Evolutionary conservation across 805 yeast species (phyloP).

Genomic region (Monosporozyma servazzii): DNA sequence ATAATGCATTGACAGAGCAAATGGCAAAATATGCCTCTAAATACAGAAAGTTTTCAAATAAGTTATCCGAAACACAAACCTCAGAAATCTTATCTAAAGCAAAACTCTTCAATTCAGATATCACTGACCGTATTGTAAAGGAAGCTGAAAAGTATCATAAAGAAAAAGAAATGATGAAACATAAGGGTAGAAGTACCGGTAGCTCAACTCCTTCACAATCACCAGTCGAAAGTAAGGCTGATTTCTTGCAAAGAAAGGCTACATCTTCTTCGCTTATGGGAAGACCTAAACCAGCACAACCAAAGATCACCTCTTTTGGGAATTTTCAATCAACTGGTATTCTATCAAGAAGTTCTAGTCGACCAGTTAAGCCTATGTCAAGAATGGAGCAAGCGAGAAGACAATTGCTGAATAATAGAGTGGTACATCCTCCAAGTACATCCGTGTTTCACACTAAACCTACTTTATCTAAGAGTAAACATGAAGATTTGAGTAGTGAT

Average conservation of each 20-base stretch:
- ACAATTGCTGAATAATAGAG: conserved; percentile 23
- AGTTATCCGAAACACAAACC: conserved; percentile 57
- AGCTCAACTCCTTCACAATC: conserved; percentile 6
- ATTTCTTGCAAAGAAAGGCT: conserved; percentile 27
- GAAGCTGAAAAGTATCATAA: conserved; percentile 34
- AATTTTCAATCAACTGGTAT: conserved; percentile 25
- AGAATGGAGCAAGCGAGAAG: conserved; percentile 34
- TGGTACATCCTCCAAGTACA: conserved; percentile 40
- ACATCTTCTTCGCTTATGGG: conserved; percentile 22
- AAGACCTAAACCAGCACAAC: conserved; percentile 26
- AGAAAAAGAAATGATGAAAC: conserved; percentile 18
- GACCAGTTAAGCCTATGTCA: conserved; percentile 25
- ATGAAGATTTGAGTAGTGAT: conserved; percentile 28
- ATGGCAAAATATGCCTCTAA: conserved; percentile 58
- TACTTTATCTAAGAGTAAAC: conserved; percentile 13
- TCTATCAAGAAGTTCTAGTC: conserved; percentile 11
- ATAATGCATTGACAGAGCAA: conserved; percentile 42
- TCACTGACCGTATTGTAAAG: conserved; percentile 45
- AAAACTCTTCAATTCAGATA: conserved; percentile 39
- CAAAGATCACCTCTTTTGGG: conserved; percentile 33
- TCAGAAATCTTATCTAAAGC: conserved; percentile 55
- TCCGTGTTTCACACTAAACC: conserved; percentile 40
- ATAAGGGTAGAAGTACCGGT: conserved; percentile 3
- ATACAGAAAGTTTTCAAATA: conserved; percentile 61
- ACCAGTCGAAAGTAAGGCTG: conserved; percentile 22